Evolutionary conservation across 768 basidiomycete species (phyloP), one percentile per base, ranked within the genome.

Genomic region (Galerina sulciceps): DNA sequence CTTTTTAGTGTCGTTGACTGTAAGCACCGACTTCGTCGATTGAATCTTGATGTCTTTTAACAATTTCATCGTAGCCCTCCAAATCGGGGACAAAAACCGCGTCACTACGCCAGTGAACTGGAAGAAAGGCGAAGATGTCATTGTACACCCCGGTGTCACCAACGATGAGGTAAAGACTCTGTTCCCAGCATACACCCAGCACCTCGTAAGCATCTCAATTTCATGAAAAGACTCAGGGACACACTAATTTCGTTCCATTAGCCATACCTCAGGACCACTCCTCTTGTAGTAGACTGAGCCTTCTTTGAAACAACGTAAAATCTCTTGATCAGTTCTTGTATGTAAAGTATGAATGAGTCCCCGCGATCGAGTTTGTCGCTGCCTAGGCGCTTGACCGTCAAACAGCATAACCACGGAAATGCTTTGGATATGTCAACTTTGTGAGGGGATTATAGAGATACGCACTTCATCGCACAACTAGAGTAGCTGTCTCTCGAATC

Each of bases 51-150:
- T 35, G 26, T 48, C 52, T 47, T 47, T 53, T 42, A n/a, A 46
- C 63, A 59, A 23, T 43, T 73, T 44, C 53, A 48, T 35, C 26
- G 44, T 63, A 79, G 90, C 95, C 48, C 86, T 99, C 57, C 97
- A 99, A 73, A 80, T 96, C 55, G 93, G 94, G 43, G 91, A 93
- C 78, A 91, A 89, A 75, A 80, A 92, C 75, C 83, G 83, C 63
- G 81, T 95, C 59, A 91, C 91, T 17, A 96, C 95, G 5, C 94
- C 94, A 18, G 96, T 92, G 54, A 95, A 97, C 85, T 98, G 96
- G 96, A 86, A 88, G 63, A 89, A 88, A 73, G 94, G 94, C 41
- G 89, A 96, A 4, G 89, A 95, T 71, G 95, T 98, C 57, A 97
- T 99, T 69, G 89, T 99, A 43, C 93, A 95, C 72, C 87, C 93